phyloP scores from a whole-genome alignment of 805 yeast species.

The Candida ascalaphidarum region DNA sequence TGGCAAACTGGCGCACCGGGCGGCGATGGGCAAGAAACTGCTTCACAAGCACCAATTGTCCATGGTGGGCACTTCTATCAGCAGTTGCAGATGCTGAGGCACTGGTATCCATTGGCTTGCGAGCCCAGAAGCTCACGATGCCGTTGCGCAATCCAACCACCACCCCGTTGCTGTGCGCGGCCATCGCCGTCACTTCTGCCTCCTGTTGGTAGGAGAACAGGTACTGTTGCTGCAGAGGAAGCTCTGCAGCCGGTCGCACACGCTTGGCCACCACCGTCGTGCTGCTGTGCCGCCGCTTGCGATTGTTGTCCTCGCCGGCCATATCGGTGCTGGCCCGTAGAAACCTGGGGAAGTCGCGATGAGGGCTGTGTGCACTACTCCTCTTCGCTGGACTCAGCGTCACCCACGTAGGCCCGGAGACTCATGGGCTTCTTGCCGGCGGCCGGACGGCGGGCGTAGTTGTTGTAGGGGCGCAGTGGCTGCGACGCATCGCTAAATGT shows the following conservation, averaged over 20 bases:
- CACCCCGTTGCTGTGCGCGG: constrained; percentile 6
- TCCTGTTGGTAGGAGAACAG: constrained; percentile 6
- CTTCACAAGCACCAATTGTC: constrained; percentile 6
- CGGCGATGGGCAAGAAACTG: constrained; percentile 10
- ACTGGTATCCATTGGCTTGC: neutral
- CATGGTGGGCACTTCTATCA: constrained; percentile 2
- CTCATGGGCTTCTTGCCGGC: constrained; percentile 25
- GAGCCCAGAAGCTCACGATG: constrained; percentile 12
- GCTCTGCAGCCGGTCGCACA: too few species aligned
- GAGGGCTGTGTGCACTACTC: constrained; percentile 6
- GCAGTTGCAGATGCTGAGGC: constrained; percentile 1
- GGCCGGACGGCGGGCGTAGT: constrained; percentile 2
- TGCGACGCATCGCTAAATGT: constrained; percentile 17
- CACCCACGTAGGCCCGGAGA: constrained; percentile 23
- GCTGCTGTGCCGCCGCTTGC: too few species aligned
- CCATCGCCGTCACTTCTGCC: constrained; percentile 6
- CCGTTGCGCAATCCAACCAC: constrained; percentile 13
- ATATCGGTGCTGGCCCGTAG: too few species aligned
- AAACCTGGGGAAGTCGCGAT: too few species aligned
- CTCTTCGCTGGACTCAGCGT: constrained; percentile 25
- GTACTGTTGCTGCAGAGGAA: constrained; percentile 1
- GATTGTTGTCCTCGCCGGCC: too few species aligned
- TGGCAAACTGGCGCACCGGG: constrained; percentile 7
- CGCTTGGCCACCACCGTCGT: too few species aligned
- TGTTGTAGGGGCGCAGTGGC: constrained; percentile 1